Conservation (phyloP, 1,284 basidiomycete genomes). For the Papiliotrema nemorosa region DNA sequence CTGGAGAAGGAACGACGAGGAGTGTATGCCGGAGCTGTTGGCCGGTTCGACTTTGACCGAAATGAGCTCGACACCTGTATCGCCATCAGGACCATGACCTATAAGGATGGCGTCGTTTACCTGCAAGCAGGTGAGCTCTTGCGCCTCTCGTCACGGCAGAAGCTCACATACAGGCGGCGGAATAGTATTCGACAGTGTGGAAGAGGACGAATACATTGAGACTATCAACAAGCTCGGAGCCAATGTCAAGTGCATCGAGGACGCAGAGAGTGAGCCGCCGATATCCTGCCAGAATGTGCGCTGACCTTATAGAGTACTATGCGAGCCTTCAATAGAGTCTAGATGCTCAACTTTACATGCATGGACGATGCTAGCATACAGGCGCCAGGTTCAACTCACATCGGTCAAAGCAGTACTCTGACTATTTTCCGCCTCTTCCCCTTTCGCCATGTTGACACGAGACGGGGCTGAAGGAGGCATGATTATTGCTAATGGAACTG, state of each 20-base stretch:
- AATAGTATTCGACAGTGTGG: slow-evolving; percentile 95
- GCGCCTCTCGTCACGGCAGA: not conserved
- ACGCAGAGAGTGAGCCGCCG: slow-evolving; percentile 72
- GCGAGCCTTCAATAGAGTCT: not conserved
- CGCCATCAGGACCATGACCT: slow-evolving; percentile 96
- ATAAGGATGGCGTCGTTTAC: slow-evolving; percentile 89
- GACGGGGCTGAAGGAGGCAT: too few species aligned
- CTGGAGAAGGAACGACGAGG: slow-evolving; percentile 88
- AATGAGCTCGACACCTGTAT: slow-evolving; percentile 99
- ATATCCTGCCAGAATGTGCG: not conserved
- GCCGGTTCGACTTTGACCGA: slow-evolving; percentile 91
- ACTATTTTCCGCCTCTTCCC: too few species aligned
- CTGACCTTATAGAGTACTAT: slow-evolving; percentile 16
- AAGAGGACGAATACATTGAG: slow-evolving; percentile 95
- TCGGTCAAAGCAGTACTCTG: too few species aligned
- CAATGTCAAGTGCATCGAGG: slow-evolving; percentile 79
- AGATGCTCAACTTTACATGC: too few species aligned
- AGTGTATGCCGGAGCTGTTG: slow-evolving; percentile 95
- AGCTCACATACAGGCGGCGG: slow-evolving; percentile 67
- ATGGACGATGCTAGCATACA: too few species aligned
- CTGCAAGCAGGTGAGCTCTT: slow-evolving; percentile 65
- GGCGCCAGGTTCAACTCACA: too few species aligned
- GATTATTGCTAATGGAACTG: too few species aligned
- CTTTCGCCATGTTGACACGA: too few species aligned
- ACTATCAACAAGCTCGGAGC: slow-evolving; percentile 92